Evolutionary conservation across 75 land plant genomes (phyloP).

Genomic region (Cryptomeria japonica): DNA sequence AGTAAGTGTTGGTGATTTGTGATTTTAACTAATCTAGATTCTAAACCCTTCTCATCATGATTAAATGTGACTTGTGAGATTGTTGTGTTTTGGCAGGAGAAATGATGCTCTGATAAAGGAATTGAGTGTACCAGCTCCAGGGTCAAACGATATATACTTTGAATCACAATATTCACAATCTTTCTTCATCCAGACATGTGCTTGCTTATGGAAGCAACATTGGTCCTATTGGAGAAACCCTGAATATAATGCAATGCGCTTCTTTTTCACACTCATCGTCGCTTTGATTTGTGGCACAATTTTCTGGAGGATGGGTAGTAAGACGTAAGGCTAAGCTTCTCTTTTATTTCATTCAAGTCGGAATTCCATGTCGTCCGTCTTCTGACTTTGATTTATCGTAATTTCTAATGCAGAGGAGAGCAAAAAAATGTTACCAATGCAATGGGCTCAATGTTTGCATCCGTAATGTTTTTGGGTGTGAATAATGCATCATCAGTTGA

Average conservation of each 20-base stretch:
- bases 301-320: constrained; percentile 73
- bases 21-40: neutral
- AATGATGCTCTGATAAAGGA: constrained; percentile 57
- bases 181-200: constrained; percentile 29
- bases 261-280: constrained; percentile 64
- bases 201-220: constrained; percentile 57
- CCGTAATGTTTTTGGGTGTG: neutral
- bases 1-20: constrained; percentile 20
- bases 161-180: constrained; percentile 29
- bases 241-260: constrained; percentile 65
- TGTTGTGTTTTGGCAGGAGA: constrained; percentile 29
- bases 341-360: neutral
- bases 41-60: neutral
- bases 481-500: neutral
- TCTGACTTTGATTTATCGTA: neutral
- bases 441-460: neutral
- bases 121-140: constrained; percentile 54
- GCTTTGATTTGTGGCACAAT: constrained; percentile 79
- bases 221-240: constrained; percentile 58
- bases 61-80: no score
- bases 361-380: neutral
- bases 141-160: constrained; percentile 39
- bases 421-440: neutral
- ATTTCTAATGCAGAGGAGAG: neutral
- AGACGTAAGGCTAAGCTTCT: neutral